A percentile compares a stretch with the other conserved stretches of the same genome.
Evolutionary conservation across 1,139 yeast species (phyloP).

Genomic region (Geotrichum cucujoidarum): DNA sequence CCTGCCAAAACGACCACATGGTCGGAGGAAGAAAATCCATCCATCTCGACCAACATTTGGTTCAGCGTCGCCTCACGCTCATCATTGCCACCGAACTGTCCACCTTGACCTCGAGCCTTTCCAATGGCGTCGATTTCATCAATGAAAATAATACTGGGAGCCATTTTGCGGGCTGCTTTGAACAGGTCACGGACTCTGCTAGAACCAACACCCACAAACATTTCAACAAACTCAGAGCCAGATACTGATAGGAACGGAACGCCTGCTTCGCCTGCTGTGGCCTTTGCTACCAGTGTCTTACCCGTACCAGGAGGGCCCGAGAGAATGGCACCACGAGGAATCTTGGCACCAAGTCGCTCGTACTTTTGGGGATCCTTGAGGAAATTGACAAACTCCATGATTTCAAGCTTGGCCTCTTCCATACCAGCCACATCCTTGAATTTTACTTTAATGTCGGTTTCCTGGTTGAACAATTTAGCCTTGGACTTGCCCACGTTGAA

Average conservation of each 20-base stretch:
- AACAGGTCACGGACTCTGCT: constrained; percentile 93
- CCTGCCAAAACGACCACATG: constrained; percentile 97
- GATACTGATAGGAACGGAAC: constrained; percentile 94
- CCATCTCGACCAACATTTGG: constrained; percentile 95
- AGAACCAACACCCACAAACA: constrained; percentile 99
- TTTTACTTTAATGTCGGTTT: constrained; percentile 77
- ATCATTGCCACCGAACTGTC: constrained; percentile 82
- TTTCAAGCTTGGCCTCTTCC: constrained; percentile 96
- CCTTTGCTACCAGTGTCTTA: constrained; percentile 91
- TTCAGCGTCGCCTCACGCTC: constrained; percentile 95
- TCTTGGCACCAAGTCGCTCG: constrained; percentile 88
- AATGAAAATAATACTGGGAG: constrained; percentile 90
- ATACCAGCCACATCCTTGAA: constrained; percentile 96
- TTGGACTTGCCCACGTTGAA: constrained; percentile 65
- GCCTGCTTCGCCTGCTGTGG: constrained; percentile 98
- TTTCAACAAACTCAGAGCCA: constrained; percentile 97
- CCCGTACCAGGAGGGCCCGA: constrained; percentile 99
- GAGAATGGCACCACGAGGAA: constrained; percentile 94
- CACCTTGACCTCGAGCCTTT: constrained; percentile 80
- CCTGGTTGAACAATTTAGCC: constrained; percentile 88
- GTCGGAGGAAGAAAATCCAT: constrained; percentile 83
- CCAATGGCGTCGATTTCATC: constrained; percentile 99
- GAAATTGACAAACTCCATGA: constrained; percentile 94
- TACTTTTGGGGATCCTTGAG: constrained; percentile 84
- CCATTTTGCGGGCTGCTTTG: constrained; percentile 84